Evolutionary conservation across 208 protist genomes (phyloP).

Genomic region (Angomonas ambiguus): DNA sequence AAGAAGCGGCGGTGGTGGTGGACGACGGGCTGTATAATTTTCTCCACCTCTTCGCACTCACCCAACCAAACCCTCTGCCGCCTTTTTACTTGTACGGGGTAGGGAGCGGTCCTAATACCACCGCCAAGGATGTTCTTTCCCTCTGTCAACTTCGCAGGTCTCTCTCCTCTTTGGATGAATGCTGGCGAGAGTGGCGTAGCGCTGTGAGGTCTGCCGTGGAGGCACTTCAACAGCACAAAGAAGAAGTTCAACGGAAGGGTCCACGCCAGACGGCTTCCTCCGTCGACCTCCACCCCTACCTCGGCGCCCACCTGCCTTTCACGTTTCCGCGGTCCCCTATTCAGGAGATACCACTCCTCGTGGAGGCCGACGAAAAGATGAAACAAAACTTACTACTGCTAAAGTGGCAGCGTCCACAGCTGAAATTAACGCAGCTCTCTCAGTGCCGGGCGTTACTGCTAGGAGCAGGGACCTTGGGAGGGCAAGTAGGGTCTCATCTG

Average conservation of each 20-base stretch:
- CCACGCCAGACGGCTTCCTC: too few relatives aligned
- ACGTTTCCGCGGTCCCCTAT: too few relatives aligned
- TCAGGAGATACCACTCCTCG: not conserved
- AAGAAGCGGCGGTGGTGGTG: too few relatives aligned
- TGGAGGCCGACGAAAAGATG: not conserved
- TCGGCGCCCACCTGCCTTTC: too few relatives aligned
- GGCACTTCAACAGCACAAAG: too few relatives aligned
- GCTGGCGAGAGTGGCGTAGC: too few relatives aligned
- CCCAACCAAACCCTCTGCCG: not conserved
- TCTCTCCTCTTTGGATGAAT: too few relatives aligned
- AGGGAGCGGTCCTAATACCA: too few relatives aligned
- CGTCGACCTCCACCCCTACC: too few relatives aligned
- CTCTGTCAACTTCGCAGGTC: too few relatives aligned
- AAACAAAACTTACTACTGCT: conserved; percentile 96
- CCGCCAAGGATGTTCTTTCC: not conserved
- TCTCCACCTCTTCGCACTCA: not conserved
- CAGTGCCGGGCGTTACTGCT: conserved; percentile 92
- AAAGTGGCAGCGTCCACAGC: conserved; percentile 95
- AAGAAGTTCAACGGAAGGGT: too few relatives aligned
- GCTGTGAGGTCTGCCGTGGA: too few relatives aligned
- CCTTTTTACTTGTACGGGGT: not conserved
- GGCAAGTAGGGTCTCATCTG: conserved; percentile 95
- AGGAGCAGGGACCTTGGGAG: conserved; percentile 97
- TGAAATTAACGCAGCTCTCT: conserved; percentile 89
- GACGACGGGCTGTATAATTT: not conserved